Base-by-base conservation (phyloP, 2,329 filamentous ascomycete species). In the Rhynchosporium graminicola region DNA sequence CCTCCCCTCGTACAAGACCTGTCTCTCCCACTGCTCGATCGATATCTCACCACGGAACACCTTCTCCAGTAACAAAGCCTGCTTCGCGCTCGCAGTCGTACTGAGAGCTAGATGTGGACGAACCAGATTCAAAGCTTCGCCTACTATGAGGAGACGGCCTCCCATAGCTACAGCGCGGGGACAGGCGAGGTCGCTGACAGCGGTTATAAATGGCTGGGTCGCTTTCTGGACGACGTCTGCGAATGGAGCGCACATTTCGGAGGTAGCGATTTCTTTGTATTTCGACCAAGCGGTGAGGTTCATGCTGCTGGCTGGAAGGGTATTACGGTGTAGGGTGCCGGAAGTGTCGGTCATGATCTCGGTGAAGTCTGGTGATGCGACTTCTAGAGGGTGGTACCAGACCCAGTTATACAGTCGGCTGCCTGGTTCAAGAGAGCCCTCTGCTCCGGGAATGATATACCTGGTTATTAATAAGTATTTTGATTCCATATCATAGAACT, bases 381-480 rank as follows among this genome's bases (percentile, higher is more conserved):
- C 45, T 5, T 56, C n/a, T 26, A 64, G 51, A 59, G 79, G 78
- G 61, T 73, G 73, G 66, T 80, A 80, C 71, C 77, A 81, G 15
- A 80, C 78, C 69, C 76, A 80, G 65, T 80, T 81, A 57, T 80
- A 73, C 13, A 77, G 75, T 0, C 78, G 74, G 26, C 75, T 62
- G 3, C 77, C 78, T 0, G 71, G 74, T 52, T 76, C 71, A 4
- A 79, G 67, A 2, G 72, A 74, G 1, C 79, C 79, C 59, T 61
- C 45, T 43, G 51, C 43, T 29, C 59, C 51, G 13, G 59, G 59
- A 20, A 61, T 61, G 50, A 61, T 38, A 42, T 61, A 61, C 38
- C 59, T 61, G 36, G 6, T 40, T 10, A 29, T 10, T 48, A 31
- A 40, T 56, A 15, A 56, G 51, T 15, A 26, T 7, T 15, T 40